Base-by-base conservation (phyloP, 768 basidiomycete species). In the Amanita pallidorosea region DNA sequence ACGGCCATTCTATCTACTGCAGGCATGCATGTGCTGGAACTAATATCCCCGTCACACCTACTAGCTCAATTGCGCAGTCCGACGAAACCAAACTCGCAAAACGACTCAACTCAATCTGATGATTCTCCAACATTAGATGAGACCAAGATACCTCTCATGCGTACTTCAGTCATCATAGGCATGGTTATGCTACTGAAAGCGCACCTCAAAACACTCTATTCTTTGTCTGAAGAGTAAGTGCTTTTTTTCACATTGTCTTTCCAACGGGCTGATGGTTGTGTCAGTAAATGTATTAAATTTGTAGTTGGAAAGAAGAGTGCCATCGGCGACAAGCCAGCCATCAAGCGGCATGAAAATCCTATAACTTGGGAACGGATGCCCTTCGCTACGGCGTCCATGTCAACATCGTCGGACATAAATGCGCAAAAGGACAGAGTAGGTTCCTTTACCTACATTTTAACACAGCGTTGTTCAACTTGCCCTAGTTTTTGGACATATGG, bases 241-340 rank as follows among this genome's bases (percentile, higher is more conserved):
- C 46, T 38, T 12, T 23, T 9, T 18, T 20, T 22, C 3, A 15
- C 20, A 2, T 12, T 25, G 36, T 38, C 7, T 36, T 45, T n/a
- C 8, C 22, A 13, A 13, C 2, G 6, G 11, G 13, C 34, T 52
- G 57, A 49, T 27, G 31, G 49, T 7, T 1, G 11, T 44, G 17
- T 20, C 52, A 96, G 93, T 40, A 98, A 96, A 87, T 92, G 92
- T 56, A 72, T 76, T 42, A 97, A 93, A 65, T 96, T 88, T 61
- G 75, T 82, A 4, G 65, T 82, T 4, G 86, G 86, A 17, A 98
- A 97, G 75, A 97, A 97, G 68, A 89, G 81, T 49, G 80, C 88
- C 0, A 63, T 85, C 2, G 94, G 94, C 1, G 95, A 99, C 64
- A 88, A 83, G 60, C 75, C 86, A 12, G 88, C 83, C 4, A 63